A percentile compares a stretch with the other conserved stretches of the same genome.
These are phyloP conservation scores for Penicillium atrosanguineum DNA, from an alignment of 495 filamentous ascomycete species.

Conservation along the genomic window DNA sequence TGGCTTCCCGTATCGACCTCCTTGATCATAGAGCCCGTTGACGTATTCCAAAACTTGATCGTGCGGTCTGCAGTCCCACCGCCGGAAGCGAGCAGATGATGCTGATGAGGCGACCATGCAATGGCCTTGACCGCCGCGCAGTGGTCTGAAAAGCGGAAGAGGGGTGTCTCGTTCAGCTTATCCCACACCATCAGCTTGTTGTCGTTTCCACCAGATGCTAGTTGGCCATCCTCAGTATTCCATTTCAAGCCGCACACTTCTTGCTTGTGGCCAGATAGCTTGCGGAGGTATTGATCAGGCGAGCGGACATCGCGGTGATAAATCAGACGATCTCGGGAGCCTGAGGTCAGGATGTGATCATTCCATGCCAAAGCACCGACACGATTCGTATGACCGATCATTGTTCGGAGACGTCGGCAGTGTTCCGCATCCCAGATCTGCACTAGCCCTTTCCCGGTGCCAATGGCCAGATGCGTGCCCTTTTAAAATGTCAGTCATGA, in stretches of 20 bases:
- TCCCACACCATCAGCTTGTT: conserved; percentile 99
- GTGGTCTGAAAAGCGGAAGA: conserved; percentile 91
- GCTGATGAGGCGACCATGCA: conserved; percentile 97
- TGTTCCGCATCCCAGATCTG: conserved; percentile 97
- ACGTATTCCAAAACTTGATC: conserved; percentile 97
- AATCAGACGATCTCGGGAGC: conserved; percentile 88
- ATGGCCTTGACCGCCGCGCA: conserved; percentile 96
- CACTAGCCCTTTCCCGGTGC: conserved; percentile 87
- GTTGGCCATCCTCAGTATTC: conserved; percentile 92
- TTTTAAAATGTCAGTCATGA: conserved; percentile 30
- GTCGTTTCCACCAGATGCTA: conserved; percentile 97
- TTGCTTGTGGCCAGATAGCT: conserved; percentile 88
- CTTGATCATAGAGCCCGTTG: conserved; percentile 70
- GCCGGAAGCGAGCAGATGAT: conserved; percentile 88
- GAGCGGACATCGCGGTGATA: conserved; percentile 93
- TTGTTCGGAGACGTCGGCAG: conserved; percentile 80
- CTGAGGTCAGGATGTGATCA: conserved; percentile 93
- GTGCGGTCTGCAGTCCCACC: conserved; percentile 92
- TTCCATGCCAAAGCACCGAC: conserved; percentile 96
- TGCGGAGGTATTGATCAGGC: conserved; percentile 84
- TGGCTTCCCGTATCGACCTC: conserved; percentile 95
- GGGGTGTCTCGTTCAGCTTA: conserved; percentile 78
- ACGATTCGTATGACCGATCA: conserved; percentile 91
- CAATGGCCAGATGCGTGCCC: conserved; percentile 92
- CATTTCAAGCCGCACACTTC: conserved; percentile 97